phyloP scores from a whole-genome alignment of 179 eudicot species.

The Carnegiea gigantea region DNA sequence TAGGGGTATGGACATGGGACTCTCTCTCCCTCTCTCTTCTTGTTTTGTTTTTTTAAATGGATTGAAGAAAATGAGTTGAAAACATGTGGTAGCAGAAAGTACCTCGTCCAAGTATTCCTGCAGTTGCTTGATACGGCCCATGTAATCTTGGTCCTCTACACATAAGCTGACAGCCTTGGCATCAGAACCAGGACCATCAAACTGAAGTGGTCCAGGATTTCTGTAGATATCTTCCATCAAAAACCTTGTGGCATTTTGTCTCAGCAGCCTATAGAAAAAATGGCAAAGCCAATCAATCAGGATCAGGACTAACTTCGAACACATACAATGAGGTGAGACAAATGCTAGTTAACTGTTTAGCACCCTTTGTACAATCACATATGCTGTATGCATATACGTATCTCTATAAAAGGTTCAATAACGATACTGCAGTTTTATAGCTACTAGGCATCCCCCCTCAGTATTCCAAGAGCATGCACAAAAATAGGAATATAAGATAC shows the following conservation, averaged over 20 bases:
- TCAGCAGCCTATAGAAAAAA: slow-evolving; percentile 57
- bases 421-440: not conserved
- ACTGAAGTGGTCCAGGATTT: slow-evolving; percentile 98
- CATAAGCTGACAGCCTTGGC: slow-evolving; percentile 76
- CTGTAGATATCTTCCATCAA: slow-evolving; percentile 92
- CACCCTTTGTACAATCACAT: not conserved
- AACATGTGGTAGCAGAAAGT: not conserved
- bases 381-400: not conserved
- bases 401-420: not conserved
- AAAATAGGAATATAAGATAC: slow-evolving; percentile 26
- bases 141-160: slow-evolving; percentile 96
- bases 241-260: slow-evolving; percentile 79
- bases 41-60: not conserved
- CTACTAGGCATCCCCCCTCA: not conserved
- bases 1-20: not conserved
- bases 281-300: slow-evolving; percentile 15
- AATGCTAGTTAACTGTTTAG: not conserved
- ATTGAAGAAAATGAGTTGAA: not conserved
- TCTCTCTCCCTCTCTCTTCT: not conserved
- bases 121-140: slow-evolving; percentile 93
- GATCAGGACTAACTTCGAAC: not conserved
- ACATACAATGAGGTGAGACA: not conserved
- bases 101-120: slow-evolving; percentile 90
- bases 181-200: slow-evolving; percentile 97
- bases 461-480: not conserved